A percentile compares a stretch with the other conserved stretches of the same genome.
These are phyloP conservation scores for Fusarium siculi DNA, from an alignment of 2,329 filamentous ascomycete species.

Conservation along the genomic window DNA sequence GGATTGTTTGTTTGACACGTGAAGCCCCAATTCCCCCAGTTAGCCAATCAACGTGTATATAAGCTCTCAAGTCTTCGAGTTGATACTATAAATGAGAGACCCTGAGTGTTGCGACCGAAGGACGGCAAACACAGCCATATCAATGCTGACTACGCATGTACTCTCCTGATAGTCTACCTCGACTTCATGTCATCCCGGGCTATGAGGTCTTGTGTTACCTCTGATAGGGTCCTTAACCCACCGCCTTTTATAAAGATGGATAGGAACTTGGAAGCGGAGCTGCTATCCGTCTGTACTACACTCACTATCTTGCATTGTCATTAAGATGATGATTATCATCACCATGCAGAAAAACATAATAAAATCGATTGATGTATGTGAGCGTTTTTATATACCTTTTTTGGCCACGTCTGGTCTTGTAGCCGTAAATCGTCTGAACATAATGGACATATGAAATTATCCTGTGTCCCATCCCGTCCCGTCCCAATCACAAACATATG, in stretches of 20 bases:
- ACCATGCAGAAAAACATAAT: background rate
- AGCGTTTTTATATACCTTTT: background rate
- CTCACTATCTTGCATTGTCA: background rate
- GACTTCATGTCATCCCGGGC: background rate
- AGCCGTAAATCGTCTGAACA: background rate
- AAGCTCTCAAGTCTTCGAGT: background rate
- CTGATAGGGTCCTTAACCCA: background rate
- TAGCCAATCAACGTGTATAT: background rate
- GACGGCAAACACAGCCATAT: background rate
- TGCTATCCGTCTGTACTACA: conserved; percentile 1
- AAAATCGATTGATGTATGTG: background rate
- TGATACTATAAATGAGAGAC: background rate
- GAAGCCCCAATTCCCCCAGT: background rate
- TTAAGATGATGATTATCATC: background rate
- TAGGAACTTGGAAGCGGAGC: conserved; percentile 1
- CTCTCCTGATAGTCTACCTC: background rate
- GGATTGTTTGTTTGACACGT: background rate
- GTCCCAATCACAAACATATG: background rate
- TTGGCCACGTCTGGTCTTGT: background rate
- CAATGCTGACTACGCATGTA: background rate
- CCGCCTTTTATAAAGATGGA: background rate
- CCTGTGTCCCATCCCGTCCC: background rate
- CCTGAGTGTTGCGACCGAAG: too few relatives aligned
- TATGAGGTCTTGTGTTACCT: background rate
- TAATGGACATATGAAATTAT: background rate